phyloP scores from a whole-genome alignment of 331 rosid genomes.

The Quercus phellos region DNA sequence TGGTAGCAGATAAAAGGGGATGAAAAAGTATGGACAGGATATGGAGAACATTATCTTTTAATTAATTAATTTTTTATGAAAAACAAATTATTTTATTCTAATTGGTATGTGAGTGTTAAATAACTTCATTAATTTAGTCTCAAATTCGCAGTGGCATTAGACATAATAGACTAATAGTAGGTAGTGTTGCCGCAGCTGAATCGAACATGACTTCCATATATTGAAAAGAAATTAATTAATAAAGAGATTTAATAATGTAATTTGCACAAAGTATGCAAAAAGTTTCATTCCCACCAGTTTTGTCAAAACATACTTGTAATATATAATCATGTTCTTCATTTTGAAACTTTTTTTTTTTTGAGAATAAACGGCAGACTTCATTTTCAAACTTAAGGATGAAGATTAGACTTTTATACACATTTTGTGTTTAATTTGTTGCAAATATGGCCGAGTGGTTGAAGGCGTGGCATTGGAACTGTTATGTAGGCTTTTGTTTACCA shows the following conservation, averaged over 20 bases:
- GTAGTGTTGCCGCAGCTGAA: background rate
- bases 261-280: background rate
- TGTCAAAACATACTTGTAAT: background rate
- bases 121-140: background rate
- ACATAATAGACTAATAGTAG: background rate
- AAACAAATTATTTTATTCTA: no score
- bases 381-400: no score
- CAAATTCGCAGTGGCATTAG: background rate
- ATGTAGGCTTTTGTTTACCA: no score
- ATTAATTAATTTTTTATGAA: no score
- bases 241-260: background rate
- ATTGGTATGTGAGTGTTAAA: no score
- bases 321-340: no score
- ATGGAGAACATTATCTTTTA: background rate
- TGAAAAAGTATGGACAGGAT: background rate
- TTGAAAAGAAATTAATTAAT: background rate
- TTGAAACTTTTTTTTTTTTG: no score
- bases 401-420: no score
- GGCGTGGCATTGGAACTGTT: no score
- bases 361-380: no score
- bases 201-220: background rate
- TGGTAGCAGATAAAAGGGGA: background rate
- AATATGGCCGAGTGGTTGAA: no score
- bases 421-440: no score
- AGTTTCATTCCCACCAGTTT: background rate